These are phyloP conservation scores for Irpex sp. DNA, from an alignment of 1,284 basidiomycete species.

Conservation along the genomic window DNA sequence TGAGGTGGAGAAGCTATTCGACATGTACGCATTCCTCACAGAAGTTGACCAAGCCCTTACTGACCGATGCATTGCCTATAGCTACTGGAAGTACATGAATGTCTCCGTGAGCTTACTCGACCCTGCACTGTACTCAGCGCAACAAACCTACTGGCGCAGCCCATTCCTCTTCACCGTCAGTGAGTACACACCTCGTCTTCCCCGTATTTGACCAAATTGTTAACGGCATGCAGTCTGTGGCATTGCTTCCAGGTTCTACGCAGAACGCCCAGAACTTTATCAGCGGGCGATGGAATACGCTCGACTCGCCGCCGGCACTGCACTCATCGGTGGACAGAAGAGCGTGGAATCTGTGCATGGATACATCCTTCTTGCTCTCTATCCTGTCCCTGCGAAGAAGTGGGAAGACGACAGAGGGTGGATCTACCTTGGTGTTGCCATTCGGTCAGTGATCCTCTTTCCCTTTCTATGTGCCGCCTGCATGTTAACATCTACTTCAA, in stretches of 20 bases:
- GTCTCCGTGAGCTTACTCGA: conserved; percentile 68
- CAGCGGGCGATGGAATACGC: conserved; percentile 66
- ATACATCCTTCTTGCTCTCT: conserved; percentile 70
- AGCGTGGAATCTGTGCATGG: conserved; percentile 73
- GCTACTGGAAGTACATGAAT: conserved; percentile 77
- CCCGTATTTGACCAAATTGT: background rate
- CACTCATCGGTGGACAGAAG: conserved; percentile 70
- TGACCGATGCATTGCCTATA: conserved; percentile 22
- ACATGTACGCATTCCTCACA: conserved; percentile 50
- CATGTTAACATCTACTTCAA: background rate
- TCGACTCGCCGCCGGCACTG: conserved; percentile 67
- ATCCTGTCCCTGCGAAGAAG: conserved; percentile 65
- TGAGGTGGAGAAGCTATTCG: conserved; percentile 77
- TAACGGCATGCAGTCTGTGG: conserved; percentile 57
- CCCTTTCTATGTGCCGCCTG: too few relatives aligned
- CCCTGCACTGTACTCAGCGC: conserved; percentile 72
- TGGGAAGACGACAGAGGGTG: conserved; percentile 82
- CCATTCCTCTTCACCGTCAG: conserved; percentile 81
- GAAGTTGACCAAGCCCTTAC: background rate
- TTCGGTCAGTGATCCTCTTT: conserved; percentile 42
- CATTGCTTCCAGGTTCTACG: conserved; percentile 71
- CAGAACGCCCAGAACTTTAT: conserved; percentile 63
- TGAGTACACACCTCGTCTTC: conserved; percentile 38
- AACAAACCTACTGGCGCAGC: conserved; percentile 67
- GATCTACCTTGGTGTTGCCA: conserved; percentile 77